Conservation (phyloP, 2,329 filamentous ascomycete species). For the Rhinocladiella similis region DNA sequence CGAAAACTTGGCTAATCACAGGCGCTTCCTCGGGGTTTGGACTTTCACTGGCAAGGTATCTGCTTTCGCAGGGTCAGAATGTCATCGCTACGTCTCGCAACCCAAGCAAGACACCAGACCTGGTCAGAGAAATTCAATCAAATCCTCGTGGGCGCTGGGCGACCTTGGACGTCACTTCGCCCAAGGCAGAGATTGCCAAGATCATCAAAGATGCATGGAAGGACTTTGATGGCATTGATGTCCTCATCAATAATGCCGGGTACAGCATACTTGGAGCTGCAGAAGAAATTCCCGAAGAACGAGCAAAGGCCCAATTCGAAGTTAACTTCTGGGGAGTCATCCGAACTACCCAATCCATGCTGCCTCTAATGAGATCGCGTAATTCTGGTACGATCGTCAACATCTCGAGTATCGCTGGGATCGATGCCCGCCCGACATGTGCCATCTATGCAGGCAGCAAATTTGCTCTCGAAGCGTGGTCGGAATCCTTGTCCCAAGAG, state of each 20-base stretch:
- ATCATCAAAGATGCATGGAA: constrained; percentile 12
- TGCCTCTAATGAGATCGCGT: constrained; percentile 22
- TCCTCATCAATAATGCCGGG: constrained; percentile 33
- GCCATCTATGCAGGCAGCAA: constrained; percentile 38
- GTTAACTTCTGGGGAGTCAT: constrained; percentile 28
- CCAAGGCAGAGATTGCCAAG: constrained; percentile 17
- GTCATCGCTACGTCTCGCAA: constrained; percentile 33
- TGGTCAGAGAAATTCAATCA: constrained; percentile 16
- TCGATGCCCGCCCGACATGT: constrained; percentile 31
- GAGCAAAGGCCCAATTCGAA: constrained; percentile 21
- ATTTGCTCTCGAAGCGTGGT: constrained; percentile 43
- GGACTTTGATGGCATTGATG: constrained; percentile 26
- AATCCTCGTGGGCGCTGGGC: constrained; percentile 14
- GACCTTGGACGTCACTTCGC: constrained; percentile 20
- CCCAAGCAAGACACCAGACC: constrained; percentile 17
- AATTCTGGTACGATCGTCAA: constrained; percentile 24
- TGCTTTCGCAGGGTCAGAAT: constrained; percentile 23
- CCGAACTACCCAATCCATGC: constrained; percentile 15
- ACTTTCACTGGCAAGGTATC: constrained; percentile 19
- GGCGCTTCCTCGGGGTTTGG: constrained; percentile 32
- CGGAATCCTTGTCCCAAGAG: constrained; percentile 40
- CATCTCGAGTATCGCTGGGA: constrained; percentile 19
- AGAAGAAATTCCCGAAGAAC: constrained; percentile 23
- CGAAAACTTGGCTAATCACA: background rate
- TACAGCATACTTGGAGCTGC: constrained; percentile 26